Conservation (phyloP, 2,329 filamentous ascomycete species). For the Magnaporthiopsis rhizophila region DNA sequence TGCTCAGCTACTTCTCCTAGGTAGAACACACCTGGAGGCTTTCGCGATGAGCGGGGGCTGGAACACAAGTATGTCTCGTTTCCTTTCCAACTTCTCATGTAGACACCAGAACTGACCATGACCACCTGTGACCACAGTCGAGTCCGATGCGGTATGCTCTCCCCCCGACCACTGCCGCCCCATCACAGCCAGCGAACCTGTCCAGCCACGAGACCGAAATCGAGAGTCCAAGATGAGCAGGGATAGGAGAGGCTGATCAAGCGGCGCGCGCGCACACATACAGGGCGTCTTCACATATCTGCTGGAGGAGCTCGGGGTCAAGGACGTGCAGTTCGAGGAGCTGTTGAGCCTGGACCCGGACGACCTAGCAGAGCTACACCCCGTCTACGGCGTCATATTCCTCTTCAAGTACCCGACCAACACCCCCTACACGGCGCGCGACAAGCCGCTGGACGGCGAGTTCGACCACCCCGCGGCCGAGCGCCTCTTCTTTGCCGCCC, state of each 20-base stretch:
- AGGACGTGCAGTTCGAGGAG: constrained; percentile 94
- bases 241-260: background rate
- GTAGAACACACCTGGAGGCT: background rate
- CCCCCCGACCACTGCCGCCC: constrained; percentile 2
- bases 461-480: constrained; percentile 72
- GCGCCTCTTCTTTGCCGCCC: constrained; percentile 83
- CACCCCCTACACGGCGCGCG: constrained; percentile 48
- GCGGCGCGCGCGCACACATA: background rate
- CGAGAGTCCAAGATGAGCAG: background rate
- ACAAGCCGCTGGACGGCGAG: constrained; percentile 68
- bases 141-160: constrained; percentile 84
- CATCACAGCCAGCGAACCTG: constrained; percentile 10
- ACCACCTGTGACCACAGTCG: constrained; percentile 43
- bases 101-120: background rate
- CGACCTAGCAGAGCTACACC: constrained; percentile 60
- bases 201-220: background rate
- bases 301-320: constrained; percentile 82
- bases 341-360: constrained; percentile 80
- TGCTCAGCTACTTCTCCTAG: background rate
- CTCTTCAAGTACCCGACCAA: constrained; percentile 93
- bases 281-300: constrained; percentile 95
- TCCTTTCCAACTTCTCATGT: background rate
- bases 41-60: constrained; percentile 51
- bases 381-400: constrained; percentile 93
- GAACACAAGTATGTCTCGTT: constrained; percentile 66